These are phyloP conservation scores for Trichophyton equinum DNA, from an alignment of 2,329 filamentous ascomycete species.

Conservation along the genomic window DNA sequence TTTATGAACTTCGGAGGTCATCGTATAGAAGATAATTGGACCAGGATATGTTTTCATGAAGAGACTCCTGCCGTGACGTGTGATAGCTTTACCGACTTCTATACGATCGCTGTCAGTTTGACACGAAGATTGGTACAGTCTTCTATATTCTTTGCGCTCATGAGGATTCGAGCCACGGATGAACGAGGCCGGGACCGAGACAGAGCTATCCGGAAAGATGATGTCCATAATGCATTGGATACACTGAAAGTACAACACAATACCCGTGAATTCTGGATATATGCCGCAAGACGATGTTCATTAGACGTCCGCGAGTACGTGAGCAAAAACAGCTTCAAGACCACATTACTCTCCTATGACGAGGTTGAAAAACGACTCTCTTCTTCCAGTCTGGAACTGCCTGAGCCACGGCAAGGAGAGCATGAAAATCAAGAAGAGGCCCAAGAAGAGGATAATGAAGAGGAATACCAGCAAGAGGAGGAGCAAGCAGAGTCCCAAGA, in stretches of 20 bases:
- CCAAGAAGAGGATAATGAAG: neutral
- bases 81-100: constrained; percentile 64
- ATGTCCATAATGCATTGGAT: constrained; percentile 44
- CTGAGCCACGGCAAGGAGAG: neutral
- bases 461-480: neutral
- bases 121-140: constrained; percentile 60
- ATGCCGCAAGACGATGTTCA: constrained; percentile 39
- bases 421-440: neutral
- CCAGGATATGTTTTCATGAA: constrained; percentile 38
- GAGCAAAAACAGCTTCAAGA: constrained; percentile 22
- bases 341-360: constrained; percentile 26
- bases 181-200: constrained; percentile 19
- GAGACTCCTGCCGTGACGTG: constrained; percentile 57
- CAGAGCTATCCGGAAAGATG: constrained; percentile 32
- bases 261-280: constrained; percentile 40
- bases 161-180: constrained; percentile 46
- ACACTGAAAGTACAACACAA: constrained; percentile 40
- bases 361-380: constrained; percentile 19
- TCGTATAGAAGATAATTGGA: constrained; percentile 55
- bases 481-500: neutral
- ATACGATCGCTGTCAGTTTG: constrained; percentile 53
- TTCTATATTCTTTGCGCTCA: constrained; percentile 56
- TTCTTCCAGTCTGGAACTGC: neutral
- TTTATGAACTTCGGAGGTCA: constrained; percentile 60
- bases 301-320: constrained; percentile 37